phyloP scores from a whole-genome alignment of 306 rosid genomes.

The Cajanus cajan region DNA sequence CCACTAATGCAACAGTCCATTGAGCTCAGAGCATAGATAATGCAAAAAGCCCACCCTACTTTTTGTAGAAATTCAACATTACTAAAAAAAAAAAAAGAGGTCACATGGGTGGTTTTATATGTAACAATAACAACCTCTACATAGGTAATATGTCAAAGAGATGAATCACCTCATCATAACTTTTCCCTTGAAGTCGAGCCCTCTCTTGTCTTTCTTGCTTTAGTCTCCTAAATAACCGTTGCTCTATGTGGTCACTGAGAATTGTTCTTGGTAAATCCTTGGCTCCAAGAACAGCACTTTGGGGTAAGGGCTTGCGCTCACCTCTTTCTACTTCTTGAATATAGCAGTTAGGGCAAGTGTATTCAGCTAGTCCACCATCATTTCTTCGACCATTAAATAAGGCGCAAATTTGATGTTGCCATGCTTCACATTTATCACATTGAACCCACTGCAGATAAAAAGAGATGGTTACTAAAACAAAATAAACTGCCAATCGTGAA shows the following conservation, averaged over 20 bases:
- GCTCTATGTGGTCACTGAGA: constrained; percentile 90
- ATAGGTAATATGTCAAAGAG: background rate
- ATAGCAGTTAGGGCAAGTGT: constrained; percentile 96
- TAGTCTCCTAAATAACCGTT: constrained; percentile 62
- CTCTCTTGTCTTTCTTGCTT: constrained; percentile 81
- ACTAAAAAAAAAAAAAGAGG: background rate
- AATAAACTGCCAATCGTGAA: constrained; percentile 19
- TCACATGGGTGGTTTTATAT: background rate
- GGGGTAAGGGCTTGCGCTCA: constrained; percentile 93
- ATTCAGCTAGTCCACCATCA: constrained; percentile 96
- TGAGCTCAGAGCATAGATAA: background rate
- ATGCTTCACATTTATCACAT: constrained; percentile 99
- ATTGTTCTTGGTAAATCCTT: constrained; percentile 91
- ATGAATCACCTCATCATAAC: constrained; percentile 75
- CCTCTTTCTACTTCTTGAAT: constrained; percentile 87
- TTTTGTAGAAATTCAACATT: background rate
- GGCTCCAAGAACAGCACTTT: constrained; percentile 98
- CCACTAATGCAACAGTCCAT: background rate
- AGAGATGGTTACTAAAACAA: constrained; percentile 28
- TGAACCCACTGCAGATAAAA: constrained; percentile 84
- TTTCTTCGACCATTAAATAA: constrained; percentile 93
- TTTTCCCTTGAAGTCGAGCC: constrained; percentile 85
- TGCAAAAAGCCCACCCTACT: background rate
- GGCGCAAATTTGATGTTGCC: constrained; percentile 99
- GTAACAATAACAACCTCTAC: background rate